Conservation (phyloP, 371 early-diverging fungal genomes). For the Mucor lusitanicus region DNA sequence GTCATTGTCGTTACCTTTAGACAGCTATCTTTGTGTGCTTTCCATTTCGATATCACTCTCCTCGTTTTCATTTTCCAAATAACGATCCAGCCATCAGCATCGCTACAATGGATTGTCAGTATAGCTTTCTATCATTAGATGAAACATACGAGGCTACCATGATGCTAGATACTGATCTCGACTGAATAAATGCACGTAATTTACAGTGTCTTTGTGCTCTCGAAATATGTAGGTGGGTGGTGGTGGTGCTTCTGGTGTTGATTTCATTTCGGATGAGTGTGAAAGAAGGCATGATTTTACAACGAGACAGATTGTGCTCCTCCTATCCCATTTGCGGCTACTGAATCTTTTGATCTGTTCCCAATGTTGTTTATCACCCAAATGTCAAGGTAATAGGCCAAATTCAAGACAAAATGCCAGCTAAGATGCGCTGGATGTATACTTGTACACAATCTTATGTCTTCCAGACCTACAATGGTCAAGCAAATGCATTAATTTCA, state of each 20-base stretch:
- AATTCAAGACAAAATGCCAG: background rate
- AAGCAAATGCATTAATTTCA: background rate
- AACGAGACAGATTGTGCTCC: background rate
- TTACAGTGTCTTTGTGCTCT: constrained; percentile 35
- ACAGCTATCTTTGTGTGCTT: constrained; percentile 43
- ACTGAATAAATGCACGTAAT: constrained; percentile 25
- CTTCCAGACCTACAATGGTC: background rate
- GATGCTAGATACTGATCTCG: constrained; percentile 33
- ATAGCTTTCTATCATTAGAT: background rate
- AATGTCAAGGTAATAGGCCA: background rate
- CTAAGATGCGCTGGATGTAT: background rate
- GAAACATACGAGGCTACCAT: constrained; percentile 23
- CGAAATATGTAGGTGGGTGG: constrained; percentile 39
- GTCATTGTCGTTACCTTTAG: constrained; percentile 18
- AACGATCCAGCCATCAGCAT: constrained; percentile 41
- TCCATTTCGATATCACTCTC: constrained; percentile 39
- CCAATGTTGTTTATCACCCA: background rate
- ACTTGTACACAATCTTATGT: background rate
- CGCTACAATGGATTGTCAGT: constrained; percentile 18
- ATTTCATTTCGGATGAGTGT: background rate
- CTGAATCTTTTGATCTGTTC: background rate
- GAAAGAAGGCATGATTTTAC: background rate
- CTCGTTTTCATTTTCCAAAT: constrained; percentile 45
- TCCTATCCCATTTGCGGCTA: background rate
- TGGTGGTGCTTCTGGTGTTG: constrained; percentile 17